Evolutionary conservation across 164 flowering plant genomes (phyloP).

Genomic region (Echeveria elegans): DNA sequence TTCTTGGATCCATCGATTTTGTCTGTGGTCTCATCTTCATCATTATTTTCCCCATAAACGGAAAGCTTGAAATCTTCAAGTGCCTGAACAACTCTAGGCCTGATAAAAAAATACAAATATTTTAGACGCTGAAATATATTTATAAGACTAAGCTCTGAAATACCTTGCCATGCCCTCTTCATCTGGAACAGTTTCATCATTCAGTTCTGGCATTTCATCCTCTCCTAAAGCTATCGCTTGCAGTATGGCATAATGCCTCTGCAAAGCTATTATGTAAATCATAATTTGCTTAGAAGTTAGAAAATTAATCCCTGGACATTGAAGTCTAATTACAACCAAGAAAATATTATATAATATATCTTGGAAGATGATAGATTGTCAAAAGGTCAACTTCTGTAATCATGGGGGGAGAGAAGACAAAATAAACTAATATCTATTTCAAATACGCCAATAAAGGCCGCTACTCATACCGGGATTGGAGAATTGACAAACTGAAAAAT

Average conservation of each 20-base stretch:
- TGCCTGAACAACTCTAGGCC: constrained; percentile 68
- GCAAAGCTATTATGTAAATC: constrained; percentile 45
- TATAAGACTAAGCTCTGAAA: neutral
- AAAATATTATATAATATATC: neutral
- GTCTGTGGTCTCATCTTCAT: constrained; percentile 34
- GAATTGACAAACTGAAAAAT: constrained; percentile 90
- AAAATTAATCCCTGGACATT: neutral
- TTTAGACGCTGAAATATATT: neutral
- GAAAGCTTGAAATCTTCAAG: constrained; percentile 75
- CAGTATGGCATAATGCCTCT: constrained; percentile 88
- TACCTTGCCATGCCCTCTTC: constrained; percentile 94
- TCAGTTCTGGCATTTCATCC: constrained; percentile 77
- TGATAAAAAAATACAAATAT: constrained; percentile 17
- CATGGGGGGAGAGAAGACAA: neutral
- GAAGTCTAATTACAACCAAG: neutral
- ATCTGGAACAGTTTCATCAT: constrained; percentile 92
- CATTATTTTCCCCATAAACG: constrained; percentile 72
- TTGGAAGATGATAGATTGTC: neutral
- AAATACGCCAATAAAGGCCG: no score
- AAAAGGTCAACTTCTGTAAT: neutral
- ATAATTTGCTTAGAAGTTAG: constrained; percentile 13
- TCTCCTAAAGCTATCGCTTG: constrained; percentile 92
- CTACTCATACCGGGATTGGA: constrained; percentile 67
- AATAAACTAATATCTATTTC: neutral
- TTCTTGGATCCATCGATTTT: constrained; percentile 48